Evolutionary conservation across 257 asterid genomes (phyloP).

Genomic region (Salvia hispanica): DNA sequence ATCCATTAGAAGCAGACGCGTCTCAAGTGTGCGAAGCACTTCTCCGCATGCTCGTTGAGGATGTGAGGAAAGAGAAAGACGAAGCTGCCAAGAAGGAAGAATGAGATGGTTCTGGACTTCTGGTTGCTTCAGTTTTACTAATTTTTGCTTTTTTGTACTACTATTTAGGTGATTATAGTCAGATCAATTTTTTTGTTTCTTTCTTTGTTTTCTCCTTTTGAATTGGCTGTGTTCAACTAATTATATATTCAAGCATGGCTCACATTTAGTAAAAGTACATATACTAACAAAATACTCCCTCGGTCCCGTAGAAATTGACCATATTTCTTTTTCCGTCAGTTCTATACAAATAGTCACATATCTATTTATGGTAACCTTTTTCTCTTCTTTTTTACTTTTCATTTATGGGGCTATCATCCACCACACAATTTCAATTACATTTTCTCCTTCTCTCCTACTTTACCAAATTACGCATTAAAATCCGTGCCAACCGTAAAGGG

Average conservation of each 20-base stretch:
- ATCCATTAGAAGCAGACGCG: conserved; percentile 76
- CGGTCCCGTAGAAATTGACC: no score
- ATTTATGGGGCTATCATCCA: no score
- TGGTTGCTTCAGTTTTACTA: not conserved
- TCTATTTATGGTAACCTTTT: no score
- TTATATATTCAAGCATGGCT: conserved; percentile 1
- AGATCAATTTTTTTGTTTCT: conserved; percentile 5
- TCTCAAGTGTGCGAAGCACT: conserved; percentile 97
- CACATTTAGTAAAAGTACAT: not conserved
- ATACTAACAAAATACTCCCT: not conserved
- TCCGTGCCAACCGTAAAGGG: no score
- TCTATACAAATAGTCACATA: no score
- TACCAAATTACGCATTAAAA: no score
- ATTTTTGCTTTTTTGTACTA: conserved; percentile 7
- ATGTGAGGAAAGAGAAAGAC: conserved; percentile 54
- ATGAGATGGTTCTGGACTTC: conserved; percentile 28
- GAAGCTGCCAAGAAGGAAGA: conserved; percentile 51
- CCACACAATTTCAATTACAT: no score
- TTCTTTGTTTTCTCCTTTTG: not conserved
- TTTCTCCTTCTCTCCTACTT: no score
- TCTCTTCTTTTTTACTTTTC: no score
- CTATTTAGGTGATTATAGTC: conserved; percentile 3
- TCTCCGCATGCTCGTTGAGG: conserved; percentile 74
- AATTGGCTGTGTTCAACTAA: conserved; percentile 4
- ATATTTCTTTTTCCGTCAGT: no score